Evolutionary conservation across 441 rosid genomes (phyloP), one percentile per base, ranked within the genome.

Genomic region (Omphalea diandra): DNA sequence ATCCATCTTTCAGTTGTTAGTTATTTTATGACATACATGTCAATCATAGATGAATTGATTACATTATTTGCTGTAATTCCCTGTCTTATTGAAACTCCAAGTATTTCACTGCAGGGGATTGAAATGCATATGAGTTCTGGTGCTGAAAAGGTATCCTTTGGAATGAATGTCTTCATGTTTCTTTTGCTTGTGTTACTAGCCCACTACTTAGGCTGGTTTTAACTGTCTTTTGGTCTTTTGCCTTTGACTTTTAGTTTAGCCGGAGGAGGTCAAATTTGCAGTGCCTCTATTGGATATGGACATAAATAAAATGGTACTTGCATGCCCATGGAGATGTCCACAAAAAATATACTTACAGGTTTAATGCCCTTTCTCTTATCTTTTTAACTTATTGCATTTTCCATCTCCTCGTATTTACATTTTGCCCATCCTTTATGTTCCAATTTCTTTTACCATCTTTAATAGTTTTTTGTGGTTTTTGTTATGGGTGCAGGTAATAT

Each of bases 341-440:
- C 98, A 90, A 79, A 94, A 88, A 80, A 92, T 94, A 76, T 83
- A 85, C 77, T 84, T 94, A 71, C 99, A 88, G 99, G 99, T 94
- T 68, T 40, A 14, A 1, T 69, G 44, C 65, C 76, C 7, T 36
- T 75, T 73, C 68, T 70, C 66, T 26, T 57, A 6, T 43, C 46
- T 76, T 61, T 27, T 50, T 6, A n/a, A n/a, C 36, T 60, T 40
- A 29, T 17, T 22, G 46, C n/a, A n/a, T n/a, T 57, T 53, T 71
- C 12, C 17, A 3, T 36, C n/a, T 14, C 9, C 2, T 47, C 10
- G 15, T 44, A 0, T n/a, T 49, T 62, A 53, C 29, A 12, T 17
- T 27, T 36, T 26, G 2, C 1, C 29, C 57, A 17, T 67, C 11
- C 15, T 41, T 38, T 32, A 29, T 57, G 29, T 27, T 58, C 14